Base-by-base conservation (phyloP, 179 eudicot genomes). In the Spergularia azorica region DNA sequence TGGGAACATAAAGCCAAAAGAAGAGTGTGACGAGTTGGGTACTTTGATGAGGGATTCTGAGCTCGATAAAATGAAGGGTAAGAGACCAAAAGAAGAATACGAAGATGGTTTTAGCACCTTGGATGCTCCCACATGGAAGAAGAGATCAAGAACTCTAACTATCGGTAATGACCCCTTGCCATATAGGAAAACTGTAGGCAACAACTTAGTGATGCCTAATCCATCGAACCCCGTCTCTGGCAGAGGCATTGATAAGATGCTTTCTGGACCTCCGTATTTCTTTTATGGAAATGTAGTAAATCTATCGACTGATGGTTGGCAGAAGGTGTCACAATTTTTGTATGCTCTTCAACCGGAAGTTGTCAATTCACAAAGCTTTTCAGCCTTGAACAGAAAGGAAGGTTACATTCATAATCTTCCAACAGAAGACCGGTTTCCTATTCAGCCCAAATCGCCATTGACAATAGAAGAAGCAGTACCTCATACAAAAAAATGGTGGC, bases 371-470 rank as follows among this genome's bases (percentile, higher is more conserved):
- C 89, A 87, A 51, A 69, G 59, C 39, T 90, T 84, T 82, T 95
- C 99, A 2, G 99, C 99, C 67, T 79, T 95, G 79, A 88, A 74
- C 74, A 86, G 99, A 79, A 85, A 81, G 74, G 99, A 95, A 80
- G 97, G 99, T 21, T 95, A 93, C 72, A 77, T 95, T 48, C 98
- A 93, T 79, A 95, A 93, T 76, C 91, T 95, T 80, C 99, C 99
- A 2, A 70, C 63, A 16, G 92, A 83, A n/a, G 83, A 76, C 48
- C 86, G 99, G 73, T 83, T 77, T 77, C 88, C 83, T 74, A 78
- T 95, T 63, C 63, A 71, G 13, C 94, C 92, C 20, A 87, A 83
- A 67, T 83, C 98, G 56, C 93, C 98, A 17, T 82, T 85, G 90
- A 89, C 94, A 1, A 89, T 95, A 39, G 84, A 84, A 81, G 94